Evolutionary conservation across 139 green algal species (phyloP), one percentile per base, ranked within the genome.

Genomic region (Picochlorum sp.): DNA sequence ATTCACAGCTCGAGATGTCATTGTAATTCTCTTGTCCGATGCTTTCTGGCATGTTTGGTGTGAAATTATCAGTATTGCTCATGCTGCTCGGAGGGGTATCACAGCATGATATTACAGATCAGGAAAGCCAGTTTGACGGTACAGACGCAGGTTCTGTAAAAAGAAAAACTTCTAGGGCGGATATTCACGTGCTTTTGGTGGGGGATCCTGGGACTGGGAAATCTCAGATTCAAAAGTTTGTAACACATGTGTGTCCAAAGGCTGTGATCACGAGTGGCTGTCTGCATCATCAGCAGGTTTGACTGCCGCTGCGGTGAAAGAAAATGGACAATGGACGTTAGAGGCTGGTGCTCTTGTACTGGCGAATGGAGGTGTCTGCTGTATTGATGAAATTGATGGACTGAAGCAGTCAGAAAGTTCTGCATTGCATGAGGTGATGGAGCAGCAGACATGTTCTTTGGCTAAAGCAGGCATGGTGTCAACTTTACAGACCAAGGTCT

Each of bases 401-500:
- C 81, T 95, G 6, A 66, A 57, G 21, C 79, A 92, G 63, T 58
- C 59, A 2, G 92, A 96, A 66, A 81, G 83, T 6, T 82, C 80
- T 4, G 83, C 83, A 49, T 79, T 97, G 7, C 90, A 95, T 47
- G 90, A 97, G 71, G 90, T 86, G 13, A 95, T 97, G 90, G 90
- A 97, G 82, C 90, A 97, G 71, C 90, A 97, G 74, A 96, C 84
- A 1, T 67, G 95, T 49, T 84, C 83, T 57, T 76, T 97, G 1
- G 90, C 90, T 38, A 97, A 97, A 79, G 88, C 91, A 16, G 91
- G 90, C 38, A 72, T 97, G 72, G 67, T 98, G 26, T 90, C 88
- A 18, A 95, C 79, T 21, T 79, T 97, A 4, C 68, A 57, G 63
- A 91, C 91, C 0, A 79, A 85, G 38, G 82, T 79, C 26, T 77